Conservation (phyloP, 306 rosid genomes). For the Fagus sylvatica region DNA sequence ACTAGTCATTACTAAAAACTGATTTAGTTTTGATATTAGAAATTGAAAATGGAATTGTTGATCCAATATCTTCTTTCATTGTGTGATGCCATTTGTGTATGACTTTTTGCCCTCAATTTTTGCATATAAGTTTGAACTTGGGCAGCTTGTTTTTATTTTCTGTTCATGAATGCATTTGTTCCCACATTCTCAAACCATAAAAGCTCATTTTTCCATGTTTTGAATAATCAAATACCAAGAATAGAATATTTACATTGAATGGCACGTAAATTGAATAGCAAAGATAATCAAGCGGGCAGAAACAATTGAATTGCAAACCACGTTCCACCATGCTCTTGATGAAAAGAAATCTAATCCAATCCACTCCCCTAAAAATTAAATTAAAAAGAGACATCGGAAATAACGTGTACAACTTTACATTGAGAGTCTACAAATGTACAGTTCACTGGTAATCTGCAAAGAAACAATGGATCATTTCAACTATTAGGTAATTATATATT, state of each 20-base stretch:
- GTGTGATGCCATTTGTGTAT: neutral
- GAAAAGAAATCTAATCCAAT: neutral
- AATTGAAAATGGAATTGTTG: neutral
- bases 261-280: neutral
- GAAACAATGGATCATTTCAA: neutral
- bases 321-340: neutral
- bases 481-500: too few species aligned
- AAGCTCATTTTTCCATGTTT: neutral
- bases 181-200: too few species aligned
- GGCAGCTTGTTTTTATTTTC: too few species aligned
- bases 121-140: neutral
- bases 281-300: neutral
- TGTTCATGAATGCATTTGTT: too few species aligned
- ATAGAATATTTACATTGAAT: neutral
- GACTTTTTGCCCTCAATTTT: neutral
- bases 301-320: neutral
- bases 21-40: neutral
- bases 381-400: neutral
- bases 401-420: neutral
- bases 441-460: neutral
- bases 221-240: neutral
- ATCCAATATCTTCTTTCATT: neutral
- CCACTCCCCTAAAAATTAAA: neutral
- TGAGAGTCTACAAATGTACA: neutral
- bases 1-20: neutral